A percentile compares a stretch with the other conserved stretches of the same genome.
phyloP scores from a whole-genome alignment of 345 rosid species.

The Sisymbrium irio region DNA sequence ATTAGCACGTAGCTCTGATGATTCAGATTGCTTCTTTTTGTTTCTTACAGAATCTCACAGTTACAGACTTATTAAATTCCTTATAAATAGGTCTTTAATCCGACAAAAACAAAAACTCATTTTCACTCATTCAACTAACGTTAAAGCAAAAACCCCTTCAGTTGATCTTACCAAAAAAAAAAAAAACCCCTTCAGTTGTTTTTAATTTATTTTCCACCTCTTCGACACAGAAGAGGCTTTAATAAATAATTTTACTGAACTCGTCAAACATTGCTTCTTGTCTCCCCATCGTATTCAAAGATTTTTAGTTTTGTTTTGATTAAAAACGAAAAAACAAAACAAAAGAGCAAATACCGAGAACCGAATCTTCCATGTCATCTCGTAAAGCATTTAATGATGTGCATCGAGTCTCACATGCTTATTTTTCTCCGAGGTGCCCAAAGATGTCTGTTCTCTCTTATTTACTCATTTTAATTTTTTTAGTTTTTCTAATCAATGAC shows the following conservation, averaged over 20 bases:
- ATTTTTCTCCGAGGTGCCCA: slow-evolving; percentile 44
- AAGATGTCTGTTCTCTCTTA: slow-evolving; percentile 75
- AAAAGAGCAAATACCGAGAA: slow-evolving; percentile 48
- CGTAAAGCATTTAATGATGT: slow-evolving; percentile 48
- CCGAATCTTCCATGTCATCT: slow-evolving; percentile 72
- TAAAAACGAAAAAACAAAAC: not conserved
- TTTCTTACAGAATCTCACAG: slow-evolving; percentile 29
- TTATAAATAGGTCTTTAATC: not conserved
- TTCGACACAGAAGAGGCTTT: not conserved
- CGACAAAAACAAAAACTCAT: slow-evolving; percentile 28
- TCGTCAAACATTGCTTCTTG: slow-evolving; percentile 54
- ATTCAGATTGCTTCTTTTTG: slow-evolving; percentile 31
- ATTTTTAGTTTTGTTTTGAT: not conserved
- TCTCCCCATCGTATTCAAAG: slow-evolving; percentile 39
- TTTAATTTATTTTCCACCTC: slow-evolving; percentile 5
- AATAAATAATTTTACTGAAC: slow-evolving; percentile 18
- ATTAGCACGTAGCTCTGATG: slow-evolving; percentile 32
- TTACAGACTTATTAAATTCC: slow-evolving; percentile 16
- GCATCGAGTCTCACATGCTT: slow-evolving; percentile 56
- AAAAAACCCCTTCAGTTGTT: not conserved
- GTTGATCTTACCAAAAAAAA: too few relatives aligned
- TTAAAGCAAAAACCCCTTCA: not conserved
- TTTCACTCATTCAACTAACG: not conserved
- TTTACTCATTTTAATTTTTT: not conserved
- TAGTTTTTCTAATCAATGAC: slow-evolving; percentile 22